A percentile compares a stretch with the other conserved stretches of the same genome.
Conservation (phyloP, 257 asterid genomes). For the Solanum sitiens region DNA sequence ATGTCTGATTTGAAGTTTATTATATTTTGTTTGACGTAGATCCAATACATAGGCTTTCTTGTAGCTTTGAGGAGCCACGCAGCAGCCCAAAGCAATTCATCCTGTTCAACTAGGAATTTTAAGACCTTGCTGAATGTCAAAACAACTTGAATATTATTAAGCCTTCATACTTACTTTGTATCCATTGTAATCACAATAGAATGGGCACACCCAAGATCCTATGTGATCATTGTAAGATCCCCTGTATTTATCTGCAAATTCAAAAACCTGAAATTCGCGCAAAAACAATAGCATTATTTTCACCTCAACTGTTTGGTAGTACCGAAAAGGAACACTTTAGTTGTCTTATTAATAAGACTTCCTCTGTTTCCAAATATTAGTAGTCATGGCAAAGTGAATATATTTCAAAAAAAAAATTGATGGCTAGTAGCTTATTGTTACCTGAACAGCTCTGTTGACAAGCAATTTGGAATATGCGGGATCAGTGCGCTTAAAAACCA, state of each 20-base stretch:
- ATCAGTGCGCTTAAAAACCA: conserved; percentile 53
- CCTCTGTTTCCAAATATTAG: not conserved
- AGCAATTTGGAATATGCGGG: conserved; percentile 37
- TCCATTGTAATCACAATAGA: conserved; percentile 75
- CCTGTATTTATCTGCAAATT: conserved; percentile 54
- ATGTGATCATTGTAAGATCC: conserved; percentile 71
- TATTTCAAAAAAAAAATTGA: not conserved
- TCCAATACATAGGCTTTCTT: not conserved
- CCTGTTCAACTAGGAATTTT: not conserved
- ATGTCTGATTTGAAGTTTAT: not conserved
- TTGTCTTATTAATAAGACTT: not conserved
- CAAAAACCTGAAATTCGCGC: conserved; percentile 9
- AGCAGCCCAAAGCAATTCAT: conserved; percentile 10
- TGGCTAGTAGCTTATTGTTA: not conserved
- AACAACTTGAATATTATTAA: not conserved
- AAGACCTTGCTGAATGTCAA: not conserved
- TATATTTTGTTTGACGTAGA: not conserved
- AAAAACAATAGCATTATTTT: not conserved
- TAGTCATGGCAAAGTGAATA: not conserved
- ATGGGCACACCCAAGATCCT: conserved; percentile 66
- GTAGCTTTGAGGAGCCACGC: conserved; percentile 7
- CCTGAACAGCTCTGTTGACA: conserved; percentile 38
- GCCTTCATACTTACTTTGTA: conserved; percentile 30
- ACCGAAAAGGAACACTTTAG: not conserved
- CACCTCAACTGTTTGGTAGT: not conserved